Percentiles rank a stretch among this genome's conserved stretches.
phyloP scores from a whole-genome alignment of 1,284 basidiomycete genomes.

The Lignosus rhinocerotis region DNA sequence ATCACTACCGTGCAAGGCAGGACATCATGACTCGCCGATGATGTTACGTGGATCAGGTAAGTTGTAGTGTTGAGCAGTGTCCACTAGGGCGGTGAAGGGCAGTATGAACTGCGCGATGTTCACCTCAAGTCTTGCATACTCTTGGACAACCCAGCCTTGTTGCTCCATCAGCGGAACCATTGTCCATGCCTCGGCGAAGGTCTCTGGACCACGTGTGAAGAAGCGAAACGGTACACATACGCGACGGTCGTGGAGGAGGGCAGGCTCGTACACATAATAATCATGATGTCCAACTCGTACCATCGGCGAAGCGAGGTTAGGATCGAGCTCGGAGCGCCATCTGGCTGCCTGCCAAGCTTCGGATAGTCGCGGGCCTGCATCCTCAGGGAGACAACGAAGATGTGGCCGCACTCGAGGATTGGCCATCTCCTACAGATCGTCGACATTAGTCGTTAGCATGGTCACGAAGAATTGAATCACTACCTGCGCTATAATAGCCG shows the following conservation, averaged over 20 bases:
- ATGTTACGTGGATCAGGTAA: neutral
- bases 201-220: too few relatives aligned
- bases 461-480: neutral
- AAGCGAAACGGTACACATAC: constrained; percentile 33
- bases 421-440: constrained; percentile 32
- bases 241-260: constrained; percentile 19
- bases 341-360: constrained; percentile 27
- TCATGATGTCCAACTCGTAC: constrained; percentile 26
- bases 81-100: too few relatives aligned
- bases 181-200: too few relatives aligned
- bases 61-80: too few relatives aligned
- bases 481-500: constrained; percentile 10
- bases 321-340: constrained; percentile 19
- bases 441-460: too few relatives aligned
- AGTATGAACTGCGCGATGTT: too few relatives aligned
- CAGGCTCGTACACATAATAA: constrained; percentile 36
- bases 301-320: constrained; percentile 32
- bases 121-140: too few relatives aligned
- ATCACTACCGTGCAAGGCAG: too few relatives aligned
- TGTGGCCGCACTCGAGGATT: constrained; percentile 28
- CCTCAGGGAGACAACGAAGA: constrained; percentile 34
- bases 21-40: neutral
- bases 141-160: too few relatives aligned
- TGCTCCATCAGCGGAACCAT: too few relatives aligned
- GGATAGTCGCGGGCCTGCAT: constrained; percentile 20